Conservation (phyloP, 495 filamentous ascomycete genomes). For the Penicillium macrosclerotiorum region DNA sequence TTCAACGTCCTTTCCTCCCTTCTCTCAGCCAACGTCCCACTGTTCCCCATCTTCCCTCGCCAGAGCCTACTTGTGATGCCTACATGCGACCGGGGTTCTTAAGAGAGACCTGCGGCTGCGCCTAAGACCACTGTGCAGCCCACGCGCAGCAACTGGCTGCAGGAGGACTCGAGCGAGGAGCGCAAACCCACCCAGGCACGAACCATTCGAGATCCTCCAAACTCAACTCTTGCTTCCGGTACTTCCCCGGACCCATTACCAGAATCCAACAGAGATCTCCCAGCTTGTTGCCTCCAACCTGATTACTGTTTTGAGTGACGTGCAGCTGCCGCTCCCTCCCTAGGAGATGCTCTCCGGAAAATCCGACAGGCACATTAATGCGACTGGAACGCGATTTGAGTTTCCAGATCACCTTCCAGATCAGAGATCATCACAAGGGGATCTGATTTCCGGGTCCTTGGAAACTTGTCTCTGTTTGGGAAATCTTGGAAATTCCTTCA, state of each 20-base stretch:
- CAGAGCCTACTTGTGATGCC: slow-evolving; percentile 8
- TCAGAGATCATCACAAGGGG: slow-evolving; percentile 11
- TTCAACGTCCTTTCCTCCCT: neutral
- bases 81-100: slow-evolving; percentile 12
- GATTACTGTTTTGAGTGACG: slow-evolving; percentile 24
- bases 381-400: slow-evolving; percentile 1
- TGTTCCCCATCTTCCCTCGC: neutral
- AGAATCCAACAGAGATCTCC: slow-evolving; percentile 9
- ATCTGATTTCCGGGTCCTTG: slow-evolving; percentile 9
- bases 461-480: too few relatives aligned
- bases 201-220: slow-evolving; percentile 22
- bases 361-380: slow-evolving; percentile 8
- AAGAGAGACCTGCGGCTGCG: slow-evolving; percentile 13
- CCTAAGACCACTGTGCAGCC: slow-evolving; percentile 22
- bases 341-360: slow-evolving; percentile 9
- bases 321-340: slow-evolving; percentile 11
- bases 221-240: slow-evolving; percentile 11
- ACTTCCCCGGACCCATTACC: slow-evolving; percentile 20
- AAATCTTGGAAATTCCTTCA: too few relatives aligned
- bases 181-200: slow-evolving; percentile 11
- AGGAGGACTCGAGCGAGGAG: slow-evolving; percentile 13
- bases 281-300: slow-evolving; percentile 9
- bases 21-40: neutral
- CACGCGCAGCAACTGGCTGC: slow-evolving; percentile 19
- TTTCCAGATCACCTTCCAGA: slow-evolving; percentile 9